Conservation (phyloP, 768 basidiomycete genomes). For the Suillus bovinus region DNA sequence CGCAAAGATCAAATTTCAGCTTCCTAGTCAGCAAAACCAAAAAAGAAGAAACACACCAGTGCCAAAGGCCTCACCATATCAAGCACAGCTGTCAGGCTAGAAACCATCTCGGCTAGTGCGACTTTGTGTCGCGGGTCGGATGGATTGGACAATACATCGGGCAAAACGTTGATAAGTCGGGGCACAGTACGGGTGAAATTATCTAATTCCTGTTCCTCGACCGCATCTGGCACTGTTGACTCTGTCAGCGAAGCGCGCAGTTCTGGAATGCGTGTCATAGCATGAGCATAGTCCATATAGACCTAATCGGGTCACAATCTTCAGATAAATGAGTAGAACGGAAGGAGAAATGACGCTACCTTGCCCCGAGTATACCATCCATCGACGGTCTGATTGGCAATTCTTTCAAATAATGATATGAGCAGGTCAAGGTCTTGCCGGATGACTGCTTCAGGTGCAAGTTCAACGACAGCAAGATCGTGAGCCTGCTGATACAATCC, state of each 20-base stretch:
- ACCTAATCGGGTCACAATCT: constrained; percentile 39
- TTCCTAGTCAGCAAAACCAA: constrained; percentile 6
- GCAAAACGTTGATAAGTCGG: constrained; percentile 64
- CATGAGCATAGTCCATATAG: constrained; percentile 71
- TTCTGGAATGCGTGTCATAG: constrained; percentile 59
- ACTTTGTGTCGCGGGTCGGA: constrained; percentile 66
- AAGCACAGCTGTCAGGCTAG: constrained; percentile 56
- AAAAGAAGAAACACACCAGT: constrained; percentile 47
- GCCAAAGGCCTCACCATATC: constrained; percentile 61
- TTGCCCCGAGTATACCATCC: constrained; percentile 87
- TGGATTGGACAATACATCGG: constrained; percentile 62
- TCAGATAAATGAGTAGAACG: constrained; percentile 11
- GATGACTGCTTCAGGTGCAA: constrained; percentile 87
- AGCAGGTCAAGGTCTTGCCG: constrained; percentile 56
- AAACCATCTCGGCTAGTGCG: constrained; percentile 73
- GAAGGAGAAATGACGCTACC: constrained; percentile 40
- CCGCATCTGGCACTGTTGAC: constrained; percentile 45
- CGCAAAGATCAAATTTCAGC: constrained; percentile 3
- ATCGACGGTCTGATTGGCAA: constrained; percentile 57
- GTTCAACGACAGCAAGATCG: constrained; percentile 77
- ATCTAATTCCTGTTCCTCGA: constrained; percentile 56
- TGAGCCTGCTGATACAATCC: constrained; percentile 75
- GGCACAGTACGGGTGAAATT: constrained; percentile 60
- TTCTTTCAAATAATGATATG: constrained; percentile 63
- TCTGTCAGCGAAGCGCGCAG: constrained; percentile 47